Evolutionary conservation across 129 eudicot species (phyloP).

Genomic region (Flaveria trinervia): DNA sequence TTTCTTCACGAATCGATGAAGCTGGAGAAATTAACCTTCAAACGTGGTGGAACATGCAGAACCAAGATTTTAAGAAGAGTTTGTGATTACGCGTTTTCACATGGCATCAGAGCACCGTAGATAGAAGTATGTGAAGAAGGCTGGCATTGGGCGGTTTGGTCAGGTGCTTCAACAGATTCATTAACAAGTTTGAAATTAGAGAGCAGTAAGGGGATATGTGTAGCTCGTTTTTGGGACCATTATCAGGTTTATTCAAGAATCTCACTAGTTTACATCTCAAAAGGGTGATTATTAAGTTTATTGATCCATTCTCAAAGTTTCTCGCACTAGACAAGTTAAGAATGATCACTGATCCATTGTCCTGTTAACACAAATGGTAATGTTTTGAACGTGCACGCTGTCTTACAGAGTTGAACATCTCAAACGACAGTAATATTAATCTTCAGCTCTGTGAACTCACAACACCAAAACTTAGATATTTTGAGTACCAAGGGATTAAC

Average conservation of each 20-base stretch:
- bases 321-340: constrained; percentile 12
- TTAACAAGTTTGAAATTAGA: neutral
- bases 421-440: neutral
- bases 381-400: neutral
- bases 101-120: neutral
- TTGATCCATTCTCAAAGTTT: constrained; percentile 12
- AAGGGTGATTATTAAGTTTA: neutral
- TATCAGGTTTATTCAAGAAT: constrained; percentile 1
- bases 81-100: neutral
- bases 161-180: neutral
- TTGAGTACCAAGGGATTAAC: neutral
- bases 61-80: neutral
- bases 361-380: neutral
- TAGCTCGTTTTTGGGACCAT: neutral
- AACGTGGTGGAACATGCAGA: no score
- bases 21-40: no score
- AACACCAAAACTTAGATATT: constrained; percentile 16
- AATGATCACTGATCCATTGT: neutral
- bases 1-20: no score
- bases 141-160: neutral
- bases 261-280: neutral
- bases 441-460: neutral
- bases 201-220: no score
- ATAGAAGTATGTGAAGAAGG: neutral
- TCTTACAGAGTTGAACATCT: neutral